These are phyloP conservation scores for Apium graveolens DNA, from an alignment of 129 eudicot species.

Conservation along the genomic window DNA sequence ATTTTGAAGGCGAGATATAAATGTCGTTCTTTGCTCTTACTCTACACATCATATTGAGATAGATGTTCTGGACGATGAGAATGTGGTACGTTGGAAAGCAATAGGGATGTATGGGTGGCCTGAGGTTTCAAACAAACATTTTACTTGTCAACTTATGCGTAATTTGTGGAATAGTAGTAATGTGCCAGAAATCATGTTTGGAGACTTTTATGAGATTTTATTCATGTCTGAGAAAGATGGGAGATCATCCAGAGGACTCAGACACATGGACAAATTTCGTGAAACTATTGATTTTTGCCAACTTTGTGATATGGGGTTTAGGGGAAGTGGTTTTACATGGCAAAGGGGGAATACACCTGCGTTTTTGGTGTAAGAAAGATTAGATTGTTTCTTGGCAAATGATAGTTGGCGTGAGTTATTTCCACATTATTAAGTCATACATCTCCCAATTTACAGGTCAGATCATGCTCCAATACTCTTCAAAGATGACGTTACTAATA, in stretches of 20 bases:
- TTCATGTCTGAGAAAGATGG: not conserved
- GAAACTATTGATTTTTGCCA: not conserved
- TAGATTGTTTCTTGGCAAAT: not conserved
- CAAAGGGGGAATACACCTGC: not conserved
- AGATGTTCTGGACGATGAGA: too few species aligned
- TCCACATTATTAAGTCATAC: not conserved
- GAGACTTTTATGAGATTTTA: not conserved
- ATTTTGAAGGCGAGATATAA: not conserved
- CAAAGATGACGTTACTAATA: not conserved
- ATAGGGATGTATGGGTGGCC: not conserved
- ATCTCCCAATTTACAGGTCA: not conserved
- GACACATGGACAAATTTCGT: not conserved
- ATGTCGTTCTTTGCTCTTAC: rapidly evolving
- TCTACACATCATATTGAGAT: not conserved
- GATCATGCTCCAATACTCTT: not conserved
- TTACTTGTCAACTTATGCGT: not conserved
- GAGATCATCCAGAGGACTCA: rapidly evolving
- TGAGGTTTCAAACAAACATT: not conserved
- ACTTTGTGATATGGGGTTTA: not conserved
- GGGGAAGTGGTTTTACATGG: not conserved
- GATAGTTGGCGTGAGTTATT: not conserved
- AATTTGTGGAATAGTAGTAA: not conserved
- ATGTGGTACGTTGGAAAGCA: not conserved
- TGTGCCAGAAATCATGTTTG: not conserved
- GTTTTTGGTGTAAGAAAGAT: not conserved